Conservation (phyloP, 768 basidiomycete genomes). For the Pleurotus tuber-regium region DNA sequence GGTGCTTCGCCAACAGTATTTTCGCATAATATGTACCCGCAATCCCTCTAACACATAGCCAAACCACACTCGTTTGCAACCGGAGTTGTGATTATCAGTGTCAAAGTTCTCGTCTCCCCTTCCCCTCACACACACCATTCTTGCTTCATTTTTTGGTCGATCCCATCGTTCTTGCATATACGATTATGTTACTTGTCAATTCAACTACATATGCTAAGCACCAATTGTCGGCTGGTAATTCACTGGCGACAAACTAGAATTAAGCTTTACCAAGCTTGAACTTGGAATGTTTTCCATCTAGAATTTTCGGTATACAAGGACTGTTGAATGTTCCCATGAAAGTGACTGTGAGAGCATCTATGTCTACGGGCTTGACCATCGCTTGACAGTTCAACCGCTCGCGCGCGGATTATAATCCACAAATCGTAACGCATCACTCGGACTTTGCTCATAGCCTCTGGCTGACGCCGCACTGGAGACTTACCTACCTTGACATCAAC, state of each 20-base stretch:
- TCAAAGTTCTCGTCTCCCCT: neutral
- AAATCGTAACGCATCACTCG: too few relatives aligned
- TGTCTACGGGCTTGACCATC: neutral
- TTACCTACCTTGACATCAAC: too few relatives aligned
- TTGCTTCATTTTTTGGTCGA: neutral
- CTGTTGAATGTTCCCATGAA: slow-evolving; percentile 9
- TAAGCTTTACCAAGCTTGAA: too few relatives aligned
- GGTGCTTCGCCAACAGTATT: neutral
- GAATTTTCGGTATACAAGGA: too few relatives aligned
- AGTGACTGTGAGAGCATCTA: slow-evolving; percentile 11
- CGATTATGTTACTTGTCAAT: too few relatives aligned
- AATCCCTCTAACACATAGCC: neutral
- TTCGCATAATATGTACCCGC: slow-evolving; percentile 7
- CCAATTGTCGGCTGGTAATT: too few relatives aligned
- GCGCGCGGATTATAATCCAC: neutral
- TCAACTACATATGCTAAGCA: too few relatives aligned
- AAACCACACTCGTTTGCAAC: slow-evolving; percentile 7
- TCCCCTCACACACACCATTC: neutral
- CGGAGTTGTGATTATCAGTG: slow-evolving; percentile 1
- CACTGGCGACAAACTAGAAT: too few relatives aligned
- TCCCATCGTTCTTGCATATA: slow-evolving; percentile 2
- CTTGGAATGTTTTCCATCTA: too few relatives aligned
- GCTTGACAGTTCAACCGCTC: neutral
- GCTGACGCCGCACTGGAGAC: too few relatives aligned
- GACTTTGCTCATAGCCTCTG: too few relatives aligned